A percentile compares a stretch with the other conserved stretches of the same genome.
Conservation (phyloP, 2,329 filamentous ascomycete species). For the Talaromyces marneffei region DNA sequence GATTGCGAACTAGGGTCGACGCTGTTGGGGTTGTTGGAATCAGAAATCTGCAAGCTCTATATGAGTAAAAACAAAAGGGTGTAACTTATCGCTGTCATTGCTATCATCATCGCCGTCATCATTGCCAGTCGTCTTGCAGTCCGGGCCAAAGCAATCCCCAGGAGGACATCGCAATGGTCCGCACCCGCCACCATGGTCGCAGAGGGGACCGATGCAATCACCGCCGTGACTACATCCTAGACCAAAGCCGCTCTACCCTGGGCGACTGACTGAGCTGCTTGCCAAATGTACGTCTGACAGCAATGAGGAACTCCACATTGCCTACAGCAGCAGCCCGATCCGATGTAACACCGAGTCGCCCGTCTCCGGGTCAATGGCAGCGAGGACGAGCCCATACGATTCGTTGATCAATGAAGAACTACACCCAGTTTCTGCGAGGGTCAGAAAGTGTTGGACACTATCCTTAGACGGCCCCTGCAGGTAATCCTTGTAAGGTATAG, state of each 20-base stretch:
- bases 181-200: background rate
- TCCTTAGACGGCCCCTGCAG: background rate
- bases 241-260: background rate
- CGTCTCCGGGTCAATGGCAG: background rate
- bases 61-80: background rate
- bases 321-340: background rate
- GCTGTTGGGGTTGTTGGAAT: background rate
- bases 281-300: no score
- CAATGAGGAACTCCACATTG: background rate
- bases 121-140: background rate
- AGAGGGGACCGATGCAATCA: background rate
- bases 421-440: background rate
- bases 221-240: background rate
- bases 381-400: background rate
- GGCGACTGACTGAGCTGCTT: no score
- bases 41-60: background rate
- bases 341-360: background rate
- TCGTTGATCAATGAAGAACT: background rate
- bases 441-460: background rate
- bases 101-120: background rate
- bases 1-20: background rate
- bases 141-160: background rate
- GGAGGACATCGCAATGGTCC: background rate
- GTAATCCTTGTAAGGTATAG: background rate
- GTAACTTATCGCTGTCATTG: no score